Evolutionary conservation across 495 filamentous ascomycete species (phyloP), one percentile per base, ranked within the genome.

Genomic region (Podospora pseudoanserina): DNA sequence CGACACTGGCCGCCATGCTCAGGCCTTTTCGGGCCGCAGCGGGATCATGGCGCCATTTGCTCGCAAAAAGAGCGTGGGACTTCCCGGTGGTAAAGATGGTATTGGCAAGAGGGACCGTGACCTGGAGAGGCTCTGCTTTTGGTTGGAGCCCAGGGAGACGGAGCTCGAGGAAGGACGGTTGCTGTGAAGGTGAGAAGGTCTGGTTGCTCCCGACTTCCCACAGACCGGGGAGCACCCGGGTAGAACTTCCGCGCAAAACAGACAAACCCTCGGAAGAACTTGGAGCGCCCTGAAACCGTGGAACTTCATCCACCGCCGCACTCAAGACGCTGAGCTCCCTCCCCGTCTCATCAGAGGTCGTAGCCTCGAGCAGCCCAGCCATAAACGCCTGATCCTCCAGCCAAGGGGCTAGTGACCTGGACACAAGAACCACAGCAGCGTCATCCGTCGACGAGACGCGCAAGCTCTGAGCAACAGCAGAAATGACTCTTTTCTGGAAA

Each of bases 71-170:
- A 3, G 89, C 91, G 19, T 87, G 85, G 39, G 83, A 80, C 55
- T 79, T 86, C 30, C 90, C 91, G 70, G 87, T 94, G 59, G 85
- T 78, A 72, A 94, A 95, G 15, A 93, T 72, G 0, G 92, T 95
- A 71, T 92, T 92, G 66, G 92, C 89, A 28, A 93, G 82, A 7
- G 90, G 91, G 20, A 92, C 57, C 2, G 80, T 83, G 53, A 84
- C 74, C 9, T 75, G 68, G 15, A 81, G 68, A 19, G 66, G 61
- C 34, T 27, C 6, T 61, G 72, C 65, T 0, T 58, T 63, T 49
- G 11, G 65, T 1, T 55, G n/a, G 19, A 67, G 26, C 13, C 56
- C 56, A 1, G 70, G 63, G 19, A 66, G 15, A 3, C 32, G 68
- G 61, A 77, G 70, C 4, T 69, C 65, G 11, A 73, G 69, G 5